These are phyloP conservation scores for Mycosphaerella arachidis DNA, from an alignment of 2,329 filamentous ascomycete species.

Conservation along the genomic window DNA sequence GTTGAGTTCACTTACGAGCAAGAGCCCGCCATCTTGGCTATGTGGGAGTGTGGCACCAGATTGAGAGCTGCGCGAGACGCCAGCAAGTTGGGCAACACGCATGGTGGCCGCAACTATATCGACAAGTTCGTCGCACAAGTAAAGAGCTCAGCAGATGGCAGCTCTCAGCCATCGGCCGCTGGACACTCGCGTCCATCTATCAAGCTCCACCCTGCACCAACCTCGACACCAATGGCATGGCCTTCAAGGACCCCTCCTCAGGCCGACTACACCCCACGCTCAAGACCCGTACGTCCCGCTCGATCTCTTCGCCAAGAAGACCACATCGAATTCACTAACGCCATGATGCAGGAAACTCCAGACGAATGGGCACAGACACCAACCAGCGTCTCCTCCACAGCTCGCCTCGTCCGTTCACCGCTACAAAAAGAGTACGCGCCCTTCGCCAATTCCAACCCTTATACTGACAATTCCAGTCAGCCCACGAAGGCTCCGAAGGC, in stretches of 20 bases:
- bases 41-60: not conserved
- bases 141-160: not conserved
- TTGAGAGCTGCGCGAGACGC: not conserved
- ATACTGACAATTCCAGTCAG: not conserved
- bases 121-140: not conserved
- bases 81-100: not conserved
- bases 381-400: not conserved
- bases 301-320: not conserved
- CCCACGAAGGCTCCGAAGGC: not conserved
- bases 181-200: not conserved
- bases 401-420: not conserved
- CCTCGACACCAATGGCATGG: not conserved
- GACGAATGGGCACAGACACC: not conserved
- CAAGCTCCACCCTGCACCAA: not conserved
- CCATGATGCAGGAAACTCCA: not conserved
- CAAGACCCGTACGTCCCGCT: not conserved
- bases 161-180: not conserved
- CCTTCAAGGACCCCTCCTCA: not conserved
- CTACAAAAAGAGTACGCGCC: not conserved
- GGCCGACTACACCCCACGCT: not conserved
- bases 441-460: not conserved
- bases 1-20: slow-evolving; percentile 2
- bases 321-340: not conserved
- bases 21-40: not conserved
- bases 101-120: not conserved